Percentiles rank a stretch among this genome's conserved stretches.
These are phyloP conservation scores for Hydrangea macrophylla DNA, from an alignment of 148 eudicot species.

Conservation along the genomic window DNA sequence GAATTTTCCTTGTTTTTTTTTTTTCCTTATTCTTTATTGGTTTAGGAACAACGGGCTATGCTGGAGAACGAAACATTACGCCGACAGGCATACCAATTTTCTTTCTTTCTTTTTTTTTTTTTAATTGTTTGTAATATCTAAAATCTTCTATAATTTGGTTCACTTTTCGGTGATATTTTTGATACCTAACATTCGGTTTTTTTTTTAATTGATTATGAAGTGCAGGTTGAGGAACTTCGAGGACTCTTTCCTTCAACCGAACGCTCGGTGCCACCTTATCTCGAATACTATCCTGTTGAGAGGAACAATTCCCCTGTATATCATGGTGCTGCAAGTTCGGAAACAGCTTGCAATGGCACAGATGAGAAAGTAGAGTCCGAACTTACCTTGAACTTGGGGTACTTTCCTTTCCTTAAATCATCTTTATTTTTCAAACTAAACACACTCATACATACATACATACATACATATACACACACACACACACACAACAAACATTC, in stretches of 20 bases:
- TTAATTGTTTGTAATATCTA: neutral
- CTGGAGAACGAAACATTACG: conserved; percentile 63
- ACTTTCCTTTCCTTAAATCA: conserved; percentile 10
- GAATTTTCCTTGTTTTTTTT: neutral
- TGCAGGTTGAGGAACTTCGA: conserved; percentile 65
- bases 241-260: conserved; percentile 30
- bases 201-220: conserved; percentile 1
- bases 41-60: conserved; percentile 62
- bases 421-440: neutral
- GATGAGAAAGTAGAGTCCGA: conserved; percentile 43
- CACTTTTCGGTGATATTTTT: neutral
- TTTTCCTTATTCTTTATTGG: too few relatives aligned
- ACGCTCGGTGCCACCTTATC: conserved; percentile 31
- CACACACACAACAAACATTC: too few relatives aligned
- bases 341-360: conserved; percentile 27
- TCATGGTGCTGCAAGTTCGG: conserved; percentile 32
- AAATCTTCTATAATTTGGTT: neutral
- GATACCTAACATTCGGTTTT: neutral
- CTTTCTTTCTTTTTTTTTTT: too few relatives aligned
- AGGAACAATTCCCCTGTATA: conserved; percentile 24
- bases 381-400: conserved; percentile 61
- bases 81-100: conserved; percentile 46
- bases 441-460: too few relatives aligned
- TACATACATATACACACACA: too few relatives aligned
- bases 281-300: conserved; percentile 34